Conservation (phyloP, 768 basidiomycete species). For the Podaxis mareebaensis region DNA sequence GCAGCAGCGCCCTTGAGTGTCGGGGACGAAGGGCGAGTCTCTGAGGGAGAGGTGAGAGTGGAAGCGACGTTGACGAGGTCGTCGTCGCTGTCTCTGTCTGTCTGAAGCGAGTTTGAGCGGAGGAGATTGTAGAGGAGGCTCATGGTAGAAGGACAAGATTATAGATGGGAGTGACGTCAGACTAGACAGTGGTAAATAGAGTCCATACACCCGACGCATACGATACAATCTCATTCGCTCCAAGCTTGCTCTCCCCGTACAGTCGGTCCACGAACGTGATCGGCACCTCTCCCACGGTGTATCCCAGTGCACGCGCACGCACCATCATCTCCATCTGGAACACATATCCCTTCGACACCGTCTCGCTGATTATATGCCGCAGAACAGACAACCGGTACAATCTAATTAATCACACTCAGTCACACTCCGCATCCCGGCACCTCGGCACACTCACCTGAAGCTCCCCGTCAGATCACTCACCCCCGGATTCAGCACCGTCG, state of each 20-base stretch:
- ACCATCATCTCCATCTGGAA: slow-evolving; percentile 99
- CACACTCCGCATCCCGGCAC: slow-evolving; percentile 3
- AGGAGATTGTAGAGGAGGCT: slow-evolving; percentile 75
- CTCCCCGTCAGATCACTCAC: slow-evolving; percentile 91
- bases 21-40: slow-evolving; percentile 63
- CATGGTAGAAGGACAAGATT: slow-evolving; percentile 31
- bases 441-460: slow-evolving; percentile 61
- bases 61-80: slow-evolving; percentile 76
- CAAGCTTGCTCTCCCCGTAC: slow-evolving; percentile 91
- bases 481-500: slow-evolving; percentile 80
- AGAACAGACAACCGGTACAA: slow-evolving; percentile 78
- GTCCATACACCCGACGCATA: slow-evolving; percentile 86
- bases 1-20: slow-evolving; percentile 34
- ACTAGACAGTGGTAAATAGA: slow-evolving; percentile 71
- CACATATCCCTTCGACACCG: slow-evolving; percentile 87
- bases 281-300: slow-evolving; percentile 86
- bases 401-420: slow-evolving; percentile 33
- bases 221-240: slow-evolving; percentile 83
- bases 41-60: slow-evolving; percentile 63
- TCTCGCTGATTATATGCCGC: slow-evolving; percentile 80
- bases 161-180: slow-evolving; percentile 9
- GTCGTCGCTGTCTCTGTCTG: slow-evolving; percentile 59
- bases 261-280: slow-evolving; percentile 95
- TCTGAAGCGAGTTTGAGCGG: slow-evolving; percentile 44
- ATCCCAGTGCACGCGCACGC: slow-evolving; percentile 79